Percentiles rank a stretch among this genome's conserved stretches.
phyloP scores from a whole-genome alignment of 2,329 filamentous ascomycete species.

The Clonostachys sp. region DNA sequence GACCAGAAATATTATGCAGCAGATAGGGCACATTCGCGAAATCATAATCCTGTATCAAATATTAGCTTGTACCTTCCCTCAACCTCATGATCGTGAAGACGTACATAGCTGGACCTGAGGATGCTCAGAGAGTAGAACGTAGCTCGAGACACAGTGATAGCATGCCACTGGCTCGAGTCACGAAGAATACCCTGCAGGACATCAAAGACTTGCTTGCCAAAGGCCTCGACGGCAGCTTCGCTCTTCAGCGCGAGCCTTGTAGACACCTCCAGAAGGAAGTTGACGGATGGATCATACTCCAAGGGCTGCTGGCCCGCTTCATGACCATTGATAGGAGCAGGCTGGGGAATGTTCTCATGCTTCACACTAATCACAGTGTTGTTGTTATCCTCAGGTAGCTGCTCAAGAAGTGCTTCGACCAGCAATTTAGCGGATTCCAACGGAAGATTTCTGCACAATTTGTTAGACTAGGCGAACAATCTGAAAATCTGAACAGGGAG shows the following conservation, averaged over 20 bases:
- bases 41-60: slow-evolving; percentile 64
- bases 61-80: neutral
- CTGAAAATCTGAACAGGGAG: neutral
- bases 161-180: slow-evolving; percentile 74
- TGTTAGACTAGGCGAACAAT: too few species aligned
- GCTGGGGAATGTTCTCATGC: slow-evolving; percentile 66
- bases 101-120: slow-evolving; percentile 79
- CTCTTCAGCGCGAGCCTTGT: slow-evolving; percentile 79
- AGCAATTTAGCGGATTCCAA: slow-evolving; percentile 19
- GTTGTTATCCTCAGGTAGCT: slow-evolving; percentile 79
- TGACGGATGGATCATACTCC: slow-evolving; percentile 77
- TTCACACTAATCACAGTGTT: slow-evolving; percentile 85
- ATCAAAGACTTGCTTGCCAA: slow-evolving; percentile 78
- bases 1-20: slow-evolving; percentile 84
- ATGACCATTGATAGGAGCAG: slow-evolving; percentile 31
- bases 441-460: slow-evolving; percentile 26
- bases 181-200: slow-evolving; percentile 77
- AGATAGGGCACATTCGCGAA: slow-evolving; percentile 90
- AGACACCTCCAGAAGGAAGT: slow-evolving; percentile 88
- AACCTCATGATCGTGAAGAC: slow-evolving; percentile 21
- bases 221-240: slow-evolving; percentile 61
- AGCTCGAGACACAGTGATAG: slow-evolving; percentile 76
- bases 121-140: slow-evolving; percentile 84
- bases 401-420: slow-evolving; percentile 69
- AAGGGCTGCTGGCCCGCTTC: slow-evolving; percentile 47